Evolutionary conservation across 2,329 filamentous ascomycete genomes (phyloP).

Genomic region (Monosporascus cannonballus): DNA sequence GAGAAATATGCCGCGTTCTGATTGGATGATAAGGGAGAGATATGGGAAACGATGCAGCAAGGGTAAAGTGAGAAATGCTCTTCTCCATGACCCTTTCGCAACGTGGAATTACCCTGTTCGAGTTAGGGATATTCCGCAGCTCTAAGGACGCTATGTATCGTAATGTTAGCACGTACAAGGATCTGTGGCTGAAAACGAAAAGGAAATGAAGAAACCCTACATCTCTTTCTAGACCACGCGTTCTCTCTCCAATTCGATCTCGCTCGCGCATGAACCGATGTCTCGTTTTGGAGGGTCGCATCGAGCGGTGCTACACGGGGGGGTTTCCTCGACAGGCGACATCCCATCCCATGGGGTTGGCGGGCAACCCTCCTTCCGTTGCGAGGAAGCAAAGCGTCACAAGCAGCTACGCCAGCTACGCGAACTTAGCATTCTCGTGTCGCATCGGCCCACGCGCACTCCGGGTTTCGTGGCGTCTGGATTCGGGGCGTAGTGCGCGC

Average conservation of each 20-base stretch:
- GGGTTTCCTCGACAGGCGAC: neutral
- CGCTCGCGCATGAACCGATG: neutral
- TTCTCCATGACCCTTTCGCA: neutral
- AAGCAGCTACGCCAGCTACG: too few relatives aligned
- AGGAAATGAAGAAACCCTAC: neutral
- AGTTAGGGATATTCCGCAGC: too few relatives aligned
- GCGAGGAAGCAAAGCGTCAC: too few relatives aligned
- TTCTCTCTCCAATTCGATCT: too few relatives aligned
- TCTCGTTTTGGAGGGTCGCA: neutral
- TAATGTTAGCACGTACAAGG: neutral
- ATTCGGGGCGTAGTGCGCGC: too few relatives aligned
- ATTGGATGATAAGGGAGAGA: constrained; percentile 14
- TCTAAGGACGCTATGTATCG: too few relatives aligned
- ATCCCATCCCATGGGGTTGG: neutral
- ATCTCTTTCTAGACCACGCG: neutral
- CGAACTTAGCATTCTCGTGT: too few relatives aligned
- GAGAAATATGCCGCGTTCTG: constrained; percentile 14
- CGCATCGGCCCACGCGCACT: too few relatives aligned
- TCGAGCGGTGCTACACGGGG: too few relatives aligned
- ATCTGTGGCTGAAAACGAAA: neutral
- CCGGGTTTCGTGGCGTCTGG: too few relatives aligned
- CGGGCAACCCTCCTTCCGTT: too few relatives aligned
- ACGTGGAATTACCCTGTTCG: neutral
- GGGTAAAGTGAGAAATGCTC: too few relatives aligned
- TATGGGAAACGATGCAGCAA: constrained; percentile 5